Conservation (phyloP, 2,329 filamentous ascomycete species). For the Ophiostoma novo-ulmi region DNA sequence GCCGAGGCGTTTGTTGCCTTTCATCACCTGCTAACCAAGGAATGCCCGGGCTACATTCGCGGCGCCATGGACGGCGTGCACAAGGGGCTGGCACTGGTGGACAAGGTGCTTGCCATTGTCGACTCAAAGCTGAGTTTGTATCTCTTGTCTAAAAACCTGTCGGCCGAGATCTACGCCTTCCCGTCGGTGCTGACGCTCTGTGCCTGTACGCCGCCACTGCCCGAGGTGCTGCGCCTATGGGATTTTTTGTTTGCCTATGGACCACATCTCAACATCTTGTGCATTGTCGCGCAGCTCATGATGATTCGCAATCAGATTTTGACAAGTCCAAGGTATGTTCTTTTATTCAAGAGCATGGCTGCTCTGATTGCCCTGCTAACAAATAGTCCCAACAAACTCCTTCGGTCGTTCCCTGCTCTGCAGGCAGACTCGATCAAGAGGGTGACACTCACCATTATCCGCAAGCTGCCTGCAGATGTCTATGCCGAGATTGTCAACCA, state of each 20-base stretch:
- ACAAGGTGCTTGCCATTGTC: conserved; percentile 85
- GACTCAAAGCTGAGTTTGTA: conserved; percentile 83
- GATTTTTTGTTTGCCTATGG: conserved; percentile 97
- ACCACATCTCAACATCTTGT: conserved; percentile 88
- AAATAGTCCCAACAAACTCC: conserved; percentile 77
- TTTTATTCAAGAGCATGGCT: background rate
- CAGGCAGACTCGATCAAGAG: conserved; percentile 80
- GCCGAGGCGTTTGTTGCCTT: conserved; percentile 92
- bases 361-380: background rate
- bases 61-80: conserved; percentile 98
- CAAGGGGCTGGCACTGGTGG: conserved; percentile 81
- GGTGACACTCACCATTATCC: conserved; percentile 77
- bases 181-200: conserved; percentile 91
- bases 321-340: conserved; percentile 68
- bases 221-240: conserved; percentile 89
- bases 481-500: conserved; percentile 88
- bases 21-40: conserved; percentile 75
- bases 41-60: conserved; percentile 89
- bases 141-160: conserved; percentile 77
- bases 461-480: conserved; percentile 83
- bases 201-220: conserved; percentile 89
- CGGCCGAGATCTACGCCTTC: conserved; percentile 94
- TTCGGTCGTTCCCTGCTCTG: conserved; percentile 80
- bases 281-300: conserved; percentile 91
- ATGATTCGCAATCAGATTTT: conserved; percentile 81